These are phyloP conservation scores for Brassica cretica DNA, from an alignment of 345 rosid genomes.

Conservation along the genomic window DNA sequence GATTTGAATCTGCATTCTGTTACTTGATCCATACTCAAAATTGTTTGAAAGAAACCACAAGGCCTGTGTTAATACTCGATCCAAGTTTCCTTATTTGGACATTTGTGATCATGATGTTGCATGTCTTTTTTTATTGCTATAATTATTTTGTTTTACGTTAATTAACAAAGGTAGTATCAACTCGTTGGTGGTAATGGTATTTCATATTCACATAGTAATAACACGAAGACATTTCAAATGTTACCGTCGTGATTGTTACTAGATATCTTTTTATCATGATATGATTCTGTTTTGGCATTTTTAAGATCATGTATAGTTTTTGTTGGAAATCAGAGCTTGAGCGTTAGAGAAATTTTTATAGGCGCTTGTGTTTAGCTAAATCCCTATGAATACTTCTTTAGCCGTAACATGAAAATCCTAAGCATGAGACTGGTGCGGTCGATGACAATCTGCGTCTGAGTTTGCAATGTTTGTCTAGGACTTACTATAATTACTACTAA, in stretches of 20 bases:
- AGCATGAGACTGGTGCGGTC: too few species aligned
- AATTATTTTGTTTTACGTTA: neutral
- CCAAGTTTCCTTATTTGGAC: slow-evolving; percentile 4
- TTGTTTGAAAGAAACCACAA: neutral
- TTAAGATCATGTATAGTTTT: neutral
- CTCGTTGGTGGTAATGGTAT: neutral
- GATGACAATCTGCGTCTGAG: too few species aligned
- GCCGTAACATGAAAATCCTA: too few species aligned
- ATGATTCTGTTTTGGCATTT: neutral
- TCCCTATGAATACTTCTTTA: too few species aligned
- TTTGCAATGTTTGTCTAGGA: too few species aligned
- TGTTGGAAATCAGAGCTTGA: neutral
- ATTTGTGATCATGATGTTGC: neutral
- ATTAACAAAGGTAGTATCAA: neutral
- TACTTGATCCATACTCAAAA: neutral
- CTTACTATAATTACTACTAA: too few species aligned
- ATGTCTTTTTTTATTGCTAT: neutral
- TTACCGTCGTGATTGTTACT: neutral
- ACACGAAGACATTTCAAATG: neutral
- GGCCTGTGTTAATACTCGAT: neutral
- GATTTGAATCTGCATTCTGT: slow-evolving; percentile 20
- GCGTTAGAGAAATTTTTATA: too few species aligned
- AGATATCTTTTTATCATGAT: neutral
- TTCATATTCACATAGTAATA: neutral
- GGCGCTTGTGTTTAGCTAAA: too few species aligned